phyloP scores from a whole-genome alignment of 2,329 filamentous ascomycete species.

The Nothophoma quercina region DNA sequence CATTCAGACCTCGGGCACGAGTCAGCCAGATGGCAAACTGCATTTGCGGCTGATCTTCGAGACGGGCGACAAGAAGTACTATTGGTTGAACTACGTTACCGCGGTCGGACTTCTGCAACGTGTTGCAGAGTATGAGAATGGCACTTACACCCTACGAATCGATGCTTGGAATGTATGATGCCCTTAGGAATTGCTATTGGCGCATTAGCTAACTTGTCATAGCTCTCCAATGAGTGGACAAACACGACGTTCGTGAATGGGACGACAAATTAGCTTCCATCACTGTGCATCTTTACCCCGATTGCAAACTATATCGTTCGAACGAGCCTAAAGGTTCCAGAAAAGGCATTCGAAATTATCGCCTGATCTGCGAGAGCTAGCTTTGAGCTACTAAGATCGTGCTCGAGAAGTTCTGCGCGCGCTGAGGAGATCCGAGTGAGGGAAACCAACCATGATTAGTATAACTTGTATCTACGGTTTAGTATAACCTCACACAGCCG shows the following conservation, averaged over 20 bases:
- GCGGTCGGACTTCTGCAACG: constrained; percentile 14
- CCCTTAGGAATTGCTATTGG: not conserved
- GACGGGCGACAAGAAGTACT: constrained; percentile 16
- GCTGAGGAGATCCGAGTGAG: no score
- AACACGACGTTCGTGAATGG: constrained; percentile 15
- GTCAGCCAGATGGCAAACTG: constrained; percentile 23
- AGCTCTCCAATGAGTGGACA: constrained; percentile 14
- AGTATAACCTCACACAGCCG: no score
- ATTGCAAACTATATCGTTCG: no score
- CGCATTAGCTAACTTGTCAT: not conserved
- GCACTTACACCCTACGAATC: constrained; percentile 14
- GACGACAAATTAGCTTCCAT: constrained; percentile 9
- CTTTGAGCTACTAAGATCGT: no score
- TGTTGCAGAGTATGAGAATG: constrained; percentile 12
- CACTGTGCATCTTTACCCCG: no score
- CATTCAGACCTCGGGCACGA: constrained; percentile 36
- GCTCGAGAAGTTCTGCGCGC: no score
- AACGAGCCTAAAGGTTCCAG: no score
- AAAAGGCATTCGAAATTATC: no score
- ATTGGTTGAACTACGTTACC: constrained; percentile 18
- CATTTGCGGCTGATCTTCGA: constrained; percentile 14
- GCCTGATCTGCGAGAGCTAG: no score
- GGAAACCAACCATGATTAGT: no score
- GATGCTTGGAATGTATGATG: constrained; percentile 23
- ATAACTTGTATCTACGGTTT: no score